A percentile compares a stretch with the other conserved stretches of the same genome.
phyloP scores from a whole-genome alignment of 2,329 filamentous ascomycete genomes.

The Colletotrichum godetiae region DNA sequence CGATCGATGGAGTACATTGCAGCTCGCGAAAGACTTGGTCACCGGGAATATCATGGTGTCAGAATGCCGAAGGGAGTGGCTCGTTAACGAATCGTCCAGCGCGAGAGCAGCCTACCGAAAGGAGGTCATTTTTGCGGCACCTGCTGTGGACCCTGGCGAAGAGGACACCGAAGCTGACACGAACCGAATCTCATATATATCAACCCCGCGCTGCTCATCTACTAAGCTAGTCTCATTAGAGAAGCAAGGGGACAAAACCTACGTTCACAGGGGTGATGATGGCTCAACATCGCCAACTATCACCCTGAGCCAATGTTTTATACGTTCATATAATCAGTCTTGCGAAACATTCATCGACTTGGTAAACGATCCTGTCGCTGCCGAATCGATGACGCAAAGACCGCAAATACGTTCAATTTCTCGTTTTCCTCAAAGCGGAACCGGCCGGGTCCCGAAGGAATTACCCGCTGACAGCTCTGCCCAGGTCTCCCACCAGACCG shows the following conservation, averaged over 20 bases:
- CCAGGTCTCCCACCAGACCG: neutral
- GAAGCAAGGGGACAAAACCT: constrained; percentile 48
- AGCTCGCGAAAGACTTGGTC: constrained; percentile 68
- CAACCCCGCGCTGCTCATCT: neutral
- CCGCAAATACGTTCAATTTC: constrained; percentile 56
- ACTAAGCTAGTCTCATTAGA: neutral
- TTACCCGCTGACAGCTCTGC: neutral
- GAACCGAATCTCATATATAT: neutral
- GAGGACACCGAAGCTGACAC: neutral
- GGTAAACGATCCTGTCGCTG: constrained; percentile 59
- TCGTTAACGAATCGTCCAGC: constrained; percentile 61
- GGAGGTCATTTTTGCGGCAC: constrained; percentile 55
- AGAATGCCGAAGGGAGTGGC: constrained; percentile 78
- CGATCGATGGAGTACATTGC: constrained; percentile 77
- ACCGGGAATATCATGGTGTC: constrained; percentile 70
- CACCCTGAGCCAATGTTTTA: constrained; percentile 63
- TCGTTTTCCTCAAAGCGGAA: neutral
- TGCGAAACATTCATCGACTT: constrained; percentile 70
- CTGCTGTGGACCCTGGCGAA: constrained; percentile 36
- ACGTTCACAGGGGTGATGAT: constrained; percentile 62
- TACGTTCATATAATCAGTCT: constrained; percentile 65
- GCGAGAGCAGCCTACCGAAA: constrained; percentile 75
- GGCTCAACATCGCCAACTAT: constrained; percentile 54
- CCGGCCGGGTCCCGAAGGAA: neutral
- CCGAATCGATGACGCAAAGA: constrained; percentile 43